Base-by-base conservation (phyloP, 139 green algal species). In the Chlorella sp. region DNA sequence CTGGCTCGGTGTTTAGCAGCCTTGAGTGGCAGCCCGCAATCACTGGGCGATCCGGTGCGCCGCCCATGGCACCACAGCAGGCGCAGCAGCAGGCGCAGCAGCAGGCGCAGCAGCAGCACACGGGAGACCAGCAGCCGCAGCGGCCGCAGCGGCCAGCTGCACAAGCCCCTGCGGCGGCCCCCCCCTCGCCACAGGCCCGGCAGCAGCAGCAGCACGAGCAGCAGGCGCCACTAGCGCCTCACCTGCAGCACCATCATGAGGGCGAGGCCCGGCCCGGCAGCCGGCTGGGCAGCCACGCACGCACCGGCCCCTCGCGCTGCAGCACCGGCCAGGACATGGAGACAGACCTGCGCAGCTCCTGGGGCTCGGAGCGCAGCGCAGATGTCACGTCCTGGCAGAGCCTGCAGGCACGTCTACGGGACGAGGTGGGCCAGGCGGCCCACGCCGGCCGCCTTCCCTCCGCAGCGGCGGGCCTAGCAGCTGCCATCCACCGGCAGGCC, bases 311-410 rank as follows among this genome's bases (percentile, higher is more conserved):
- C 51, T 3, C 51, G 51, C 38, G 60, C 40, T 83, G 77, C 77
- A 83, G 77, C 77, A 83, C 77, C 40, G 77, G 79, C 30, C 79
- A 84, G 40, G 81, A 81, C 70, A 81, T 81, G 70, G 81, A 86
- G 40, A 73, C 41, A 34, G 81, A 86, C 54, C 36, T 86, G 70
- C 81, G 70, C 30, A 51, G 54, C 70, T 86, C 81, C n/a, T 86
- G 81, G 81, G 70, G 70, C 54, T 81, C 70, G 20, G 81, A 86
- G 17, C 81, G 40, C 51, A 72, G 68, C 40, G 81, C 81, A n/a
- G 81, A 86, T 13, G 72, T 81, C 26, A 51, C 24, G 24, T 26
- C 34, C 36, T 80, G 68, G 81, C 81, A 46, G 34, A 38, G 38
- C 48, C 26, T 85, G 46, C 81, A 85, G 81, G 68, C 81, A 9